Conservation (phyloP, 257 asterid species). For the Leptodermis oblonga region DNA sequence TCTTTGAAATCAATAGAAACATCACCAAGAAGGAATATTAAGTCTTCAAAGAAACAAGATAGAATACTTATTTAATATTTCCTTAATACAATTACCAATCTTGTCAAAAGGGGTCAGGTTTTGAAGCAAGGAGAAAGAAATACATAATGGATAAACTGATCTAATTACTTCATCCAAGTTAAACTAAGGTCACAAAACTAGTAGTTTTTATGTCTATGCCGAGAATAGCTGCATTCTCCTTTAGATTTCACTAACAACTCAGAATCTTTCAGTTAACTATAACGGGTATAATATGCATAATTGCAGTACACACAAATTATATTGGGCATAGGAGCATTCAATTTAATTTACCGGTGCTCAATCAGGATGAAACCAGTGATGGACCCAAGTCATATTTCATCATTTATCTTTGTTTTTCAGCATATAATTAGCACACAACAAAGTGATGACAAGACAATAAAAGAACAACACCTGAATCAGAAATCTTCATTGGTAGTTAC, state of each 20-base stretch:
- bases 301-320: not conserved
- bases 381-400: not conserved
- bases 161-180: not conserved
- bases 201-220: not conserved
- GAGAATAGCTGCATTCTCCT: not conserved
- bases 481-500: constrained; percentile 25
- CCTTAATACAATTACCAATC: not conserved
- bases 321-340: not conserved
- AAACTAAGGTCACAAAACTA: not conserved
- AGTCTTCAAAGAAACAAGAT: no score
- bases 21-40: not conserved
- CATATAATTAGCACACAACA: not conserved
- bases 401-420: not conserved
- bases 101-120: not conserved
- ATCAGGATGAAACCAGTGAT: not conserved
- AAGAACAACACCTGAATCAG: not conserved
- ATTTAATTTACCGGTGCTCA: not conserved
- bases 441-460: not conserved
- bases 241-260: not conserved
- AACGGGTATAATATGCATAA: not conserved
- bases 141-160: not conserved
- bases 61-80: not conserved
- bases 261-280: not conserved
- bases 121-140: not conserved
- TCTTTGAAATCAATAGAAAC: not conserved